Evolutionary conservation across 2,329 filamentous ascomycete species (phyloP).

Genomic region (Hirsutella minnesotensis): DNA sequence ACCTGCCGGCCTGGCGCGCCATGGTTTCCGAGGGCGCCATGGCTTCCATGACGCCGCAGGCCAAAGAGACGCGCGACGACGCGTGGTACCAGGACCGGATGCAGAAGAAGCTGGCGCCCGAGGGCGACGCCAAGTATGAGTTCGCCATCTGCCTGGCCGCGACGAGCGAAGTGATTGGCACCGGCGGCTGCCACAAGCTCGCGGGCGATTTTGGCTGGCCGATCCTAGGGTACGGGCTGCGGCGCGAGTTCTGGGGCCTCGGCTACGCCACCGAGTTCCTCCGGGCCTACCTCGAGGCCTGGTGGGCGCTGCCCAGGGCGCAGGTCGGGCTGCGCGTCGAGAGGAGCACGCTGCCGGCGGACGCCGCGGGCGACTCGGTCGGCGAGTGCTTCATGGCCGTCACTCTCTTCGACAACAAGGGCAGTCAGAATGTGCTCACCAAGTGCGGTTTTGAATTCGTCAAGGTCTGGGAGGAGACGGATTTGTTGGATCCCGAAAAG

Average conservation of each 20-base stretch:
- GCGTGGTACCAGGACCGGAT: constrained; percentile 30
- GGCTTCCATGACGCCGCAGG: too few species aligned
- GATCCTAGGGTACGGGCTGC: constrained; percentile 39
- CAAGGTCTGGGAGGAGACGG: constrained; percentile 6
- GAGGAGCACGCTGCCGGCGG: constrained; percentile 19
- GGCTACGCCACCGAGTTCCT: constrained; percentile 48
- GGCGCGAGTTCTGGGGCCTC: constrained; percentile 39
- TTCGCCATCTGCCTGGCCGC: constrained; percentile 36
- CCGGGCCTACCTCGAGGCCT: constrained; percentile 25
- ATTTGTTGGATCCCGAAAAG: not conserved
- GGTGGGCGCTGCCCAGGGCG: constrained; percentile 36
- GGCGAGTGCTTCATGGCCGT: constrained; percentile 32
- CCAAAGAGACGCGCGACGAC: constrained; percentile 26
- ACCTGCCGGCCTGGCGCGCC: constrained; percentile 36
- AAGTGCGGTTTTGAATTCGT: constrained; percentile 35
- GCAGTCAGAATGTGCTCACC: constrained; percentile 30
- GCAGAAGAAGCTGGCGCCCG: constrained; percentile 30
- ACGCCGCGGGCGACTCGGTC: constrained; percentile 12
- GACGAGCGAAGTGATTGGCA: constrained; percentile 39
- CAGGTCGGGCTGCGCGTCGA: constrained; percentile 32
- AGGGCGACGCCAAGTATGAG: constrained; percentile 31
- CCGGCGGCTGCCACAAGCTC: constrained; percentile 29
- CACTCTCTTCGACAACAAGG: constrained; percentile 34
- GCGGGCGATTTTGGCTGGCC: constrained; percentile 37
- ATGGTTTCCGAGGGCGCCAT: too few species aligned